These are phyloP conservation scores for Suillus subaureus DNA, from an alignment of 768 basidiomycete genomes.

Conservation along the genomic window DNA sequence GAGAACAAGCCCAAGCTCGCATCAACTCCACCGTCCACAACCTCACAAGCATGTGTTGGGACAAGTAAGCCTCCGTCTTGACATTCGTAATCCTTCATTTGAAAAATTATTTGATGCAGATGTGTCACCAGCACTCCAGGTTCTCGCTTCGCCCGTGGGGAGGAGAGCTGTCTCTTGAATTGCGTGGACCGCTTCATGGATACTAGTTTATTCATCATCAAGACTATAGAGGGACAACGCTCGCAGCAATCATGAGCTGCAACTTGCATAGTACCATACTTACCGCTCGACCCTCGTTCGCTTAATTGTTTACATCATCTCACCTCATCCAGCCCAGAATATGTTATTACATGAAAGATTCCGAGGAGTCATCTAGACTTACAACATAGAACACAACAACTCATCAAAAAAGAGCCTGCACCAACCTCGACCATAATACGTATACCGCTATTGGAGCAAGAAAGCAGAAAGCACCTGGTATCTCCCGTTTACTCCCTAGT, in stretches of 20 bases:
- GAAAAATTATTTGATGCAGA: conserved; percentile 42
- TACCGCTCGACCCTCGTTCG: background rate
- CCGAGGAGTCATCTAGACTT: conserved; percentile 3
- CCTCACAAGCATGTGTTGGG: conserved; percentile 87
- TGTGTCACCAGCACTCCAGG: conserved; percentile 82
- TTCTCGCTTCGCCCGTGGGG: conserved; percentile 74
- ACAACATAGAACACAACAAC: conserved; percentile 13
- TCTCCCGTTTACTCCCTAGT: conserved; percentile 55
- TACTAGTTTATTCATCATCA: conserved; percentile 80
- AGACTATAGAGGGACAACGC: conserved; percentile 50
- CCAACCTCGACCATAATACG: conserved; percentile 50
- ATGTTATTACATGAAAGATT: conserved; percentile 6
- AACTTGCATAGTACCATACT: background rate
- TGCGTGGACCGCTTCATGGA: conserved; percentile 95
- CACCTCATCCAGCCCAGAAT: conserved; percentile 2
- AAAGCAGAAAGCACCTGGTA: conserved; percentile 70
- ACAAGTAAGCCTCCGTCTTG: conserved; percentile 63
- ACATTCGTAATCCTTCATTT: background rate
- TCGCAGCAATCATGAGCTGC: conserved; percentile 37
- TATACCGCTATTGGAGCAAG: conserved; percentile 59
- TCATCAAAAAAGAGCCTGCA: conserved; percentile 21
- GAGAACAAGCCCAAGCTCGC: conserved; percentile 77
- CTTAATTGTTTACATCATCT: conserved; percentile 7
- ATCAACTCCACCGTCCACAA: conserved; percentile 72
- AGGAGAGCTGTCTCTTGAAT: conserved; percentile 82